Base-by-base conservation (phyloP, 192 early-diverging fungal species). In the Irineochytrium annulatum region DNA sequence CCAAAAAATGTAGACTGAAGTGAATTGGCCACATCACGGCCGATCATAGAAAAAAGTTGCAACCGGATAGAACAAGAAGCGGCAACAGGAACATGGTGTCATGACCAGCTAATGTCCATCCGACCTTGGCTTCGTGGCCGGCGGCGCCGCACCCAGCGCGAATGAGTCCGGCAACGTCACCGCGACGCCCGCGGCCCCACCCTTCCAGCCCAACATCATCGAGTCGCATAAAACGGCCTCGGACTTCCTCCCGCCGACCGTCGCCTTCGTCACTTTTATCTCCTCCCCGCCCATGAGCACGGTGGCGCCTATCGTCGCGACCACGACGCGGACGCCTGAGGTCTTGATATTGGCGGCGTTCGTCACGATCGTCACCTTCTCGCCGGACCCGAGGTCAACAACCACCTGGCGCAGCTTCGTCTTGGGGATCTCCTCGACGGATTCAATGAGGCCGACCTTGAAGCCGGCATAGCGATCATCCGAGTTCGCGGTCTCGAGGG, bases 171-270 rank as follows among this genome's bases (percentile, higher is more conserved):
- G 14, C 1, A 67, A 33, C 13, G 60, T 6, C 20, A 67, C 65
- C 14, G 57, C 48, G 6, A 37, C 14, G 8, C 65, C 65, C 17
- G 52, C 58, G 6, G 17, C 28, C 20, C 63, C 63, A 1, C 65
- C 65, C 28, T 43, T 49, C 65, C 65, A 67, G 17, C 65, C 65
- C 17, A 67, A 29, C 34, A 32, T 54, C 19, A 49, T 29, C 11
- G 45, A 57, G 32, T 67, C 65, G 35, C 51, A 57, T 3, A 67
- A 33, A 31, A 67, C 52, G 11, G 44, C 65, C 16, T 67, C 65
- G 27, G 30, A 37, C 28, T 43, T 32, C 29, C 30, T 24, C 20
- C 57, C 57, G 32, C 57, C 57, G 1, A 67, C 57, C n/a, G 32
- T 44, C 17, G 65, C 26, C 51, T 60, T 59, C 20, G 19, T 52